Conservation (phyloP, 2,329 filamentous ascomycete species). For the Colletotrichum abscissum region DNA sequence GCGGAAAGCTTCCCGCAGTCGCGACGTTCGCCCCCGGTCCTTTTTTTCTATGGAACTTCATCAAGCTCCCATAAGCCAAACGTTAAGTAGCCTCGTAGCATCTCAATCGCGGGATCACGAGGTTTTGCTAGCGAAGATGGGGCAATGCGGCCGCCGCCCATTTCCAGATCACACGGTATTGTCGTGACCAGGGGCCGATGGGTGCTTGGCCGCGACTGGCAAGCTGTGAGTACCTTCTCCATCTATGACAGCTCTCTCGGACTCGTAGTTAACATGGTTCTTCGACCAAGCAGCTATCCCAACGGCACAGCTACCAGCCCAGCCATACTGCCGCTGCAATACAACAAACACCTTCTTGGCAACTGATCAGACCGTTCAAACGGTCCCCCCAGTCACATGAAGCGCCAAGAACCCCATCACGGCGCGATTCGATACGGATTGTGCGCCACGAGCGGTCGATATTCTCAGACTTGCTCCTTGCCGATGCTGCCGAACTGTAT, state of each 20-base stretch:
- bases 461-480: background rate
- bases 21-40: background rate
- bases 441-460: background rate
- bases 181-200: constrained; percentile 28
- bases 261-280: background rate
- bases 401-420: background rate
- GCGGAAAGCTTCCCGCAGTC: constrained; percentile 6
- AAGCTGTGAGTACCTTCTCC: constrained; percentile 2
- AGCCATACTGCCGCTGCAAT: background rate
- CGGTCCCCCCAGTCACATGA: background rate
- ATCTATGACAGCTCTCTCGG: background rate
- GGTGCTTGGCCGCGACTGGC: background rate
- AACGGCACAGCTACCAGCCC: constrained; percentile 2
- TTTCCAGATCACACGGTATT: constrained; percentile 21
- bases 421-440: too few relatives aligned
- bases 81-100: background rate
- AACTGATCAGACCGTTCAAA: background rate
- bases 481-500: constrained; percentile 8
- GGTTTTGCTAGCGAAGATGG: constrained; percentile 30
- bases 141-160: constrained; percentile 33
- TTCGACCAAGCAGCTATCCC: background rate
- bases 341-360: background rate
- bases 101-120: constrained; percentile 5
- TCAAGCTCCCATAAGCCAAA: background rate
- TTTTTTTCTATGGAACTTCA: background rate